Evolutionary conservation across 1,284 basidiomycete genomes (phyloP), one percentile per base, ranked within the genome.

Genomic region (Somion occarium): DNA sequence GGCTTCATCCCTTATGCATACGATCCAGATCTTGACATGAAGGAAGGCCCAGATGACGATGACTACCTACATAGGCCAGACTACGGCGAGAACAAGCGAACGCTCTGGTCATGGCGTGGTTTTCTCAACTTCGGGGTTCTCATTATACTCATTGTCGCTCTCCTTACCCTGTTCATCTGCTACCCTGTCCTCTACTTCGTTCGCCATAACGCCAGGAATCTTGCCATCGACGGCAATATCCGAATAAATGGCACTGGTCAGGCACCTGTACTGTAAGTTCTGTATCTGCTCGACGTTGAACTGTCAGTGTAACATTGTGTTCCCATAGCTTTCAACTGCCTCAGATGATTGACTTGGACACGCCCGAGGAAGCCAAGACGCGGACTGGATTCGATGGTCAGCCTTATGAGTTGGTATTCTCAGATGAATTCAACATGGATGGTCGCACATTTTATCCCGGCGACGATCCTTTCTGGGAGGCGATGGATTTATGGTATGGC

Each of bases 351-450:
- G 90, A 93, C 67, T 52, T 64, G 2, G 80, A 80, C 13, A 93
- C 90, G 1, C 89, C 89, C 0, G 57, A 70, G 1, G 56, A 59
- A 0, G 84, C 77, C 3, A 74, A 74, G 56, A 73, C 77, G 0
- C 75, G 85, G 25, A 82, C 69, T 1, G 88, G 88, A 0, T 84
- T 74, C 55, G 88, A 91, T 59, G 82, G 82, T 2, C 54, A 78
- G 22, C 61, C 73, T 3, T 91, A 88, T 65, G 74, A 73, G 44
- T 72, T 86, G 46, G 80, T 86, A 5, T 91, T 92, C 62, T 88
- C 82, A 0, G 92, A 96, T 71, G 92, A 95, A 68, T 94, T 94
- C 68, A 80, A 91, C 43, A 60, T 55, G 2, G 79, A 82, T n/a
- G 88, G 86, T 38, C 73, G 88, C 49, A 77, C 83, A 2, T 89